Evolutionary conservation across 352 stramenopile genomes (phyloP).

Genomic region (Pythium volutum): DNA sequence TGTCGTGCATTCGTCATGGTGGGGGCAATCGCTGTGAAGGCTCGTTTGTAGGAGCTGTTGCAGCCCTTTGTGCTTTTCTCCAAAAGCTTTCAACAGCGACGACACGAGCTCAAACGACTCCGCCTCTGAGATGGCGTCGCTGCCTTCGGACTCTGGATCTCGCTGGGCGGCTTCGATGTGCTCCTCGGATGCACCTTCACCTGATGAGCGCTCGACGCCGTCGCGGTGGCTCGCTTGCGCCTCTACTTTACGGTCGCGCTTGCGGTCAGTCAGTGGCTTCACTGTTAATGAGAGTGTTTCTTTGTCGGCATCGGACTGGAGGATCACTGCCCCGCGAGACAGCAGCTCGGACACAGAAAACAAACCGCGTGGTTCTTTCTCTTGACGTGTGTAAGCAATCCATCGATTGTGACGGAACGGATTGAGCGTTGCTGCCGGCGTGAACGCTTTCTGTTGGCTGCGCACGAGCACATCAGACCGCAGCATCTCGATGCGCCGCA

Average conservation of each 20-base stretch:
- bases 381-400: neutral
- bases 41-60: constrained; percentile 23
- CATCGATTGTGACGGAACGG: constrained; percentile 28
- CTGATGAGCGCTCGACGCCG: neutral
- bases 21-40: constrained; percentile 14
- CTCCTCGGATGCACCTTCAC: neutral
- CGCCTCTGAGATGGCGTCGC: constrained; percentile 6
- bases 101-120: constrained; percentile 27
- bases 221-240: neutral
- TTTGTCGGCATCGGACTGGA: constrained; percentile 14
- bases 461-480: neutral
- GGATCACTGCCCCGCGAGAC: neutral
- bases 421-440: constrained; percentile 8
- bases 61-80: constrained; percentile 29
- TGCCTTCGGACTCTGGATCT: neutral
- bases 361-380: neutral
- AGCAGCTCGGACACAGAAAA: neutral
- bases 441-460: neutral
- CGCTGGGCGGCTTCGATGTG: neutral
- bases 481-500: constrained; percentile 17
- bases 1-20: neutral
- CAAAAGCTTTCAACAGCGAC: constrained; percentile 29
- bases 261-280: neutral
- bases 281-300: constrained; percentile 11
- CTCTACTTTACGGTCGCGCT: neutral